Conservation (phyloP, 2,329 filamentous ascomycete genomes). For the Graphilbum fragrans region DNA sequence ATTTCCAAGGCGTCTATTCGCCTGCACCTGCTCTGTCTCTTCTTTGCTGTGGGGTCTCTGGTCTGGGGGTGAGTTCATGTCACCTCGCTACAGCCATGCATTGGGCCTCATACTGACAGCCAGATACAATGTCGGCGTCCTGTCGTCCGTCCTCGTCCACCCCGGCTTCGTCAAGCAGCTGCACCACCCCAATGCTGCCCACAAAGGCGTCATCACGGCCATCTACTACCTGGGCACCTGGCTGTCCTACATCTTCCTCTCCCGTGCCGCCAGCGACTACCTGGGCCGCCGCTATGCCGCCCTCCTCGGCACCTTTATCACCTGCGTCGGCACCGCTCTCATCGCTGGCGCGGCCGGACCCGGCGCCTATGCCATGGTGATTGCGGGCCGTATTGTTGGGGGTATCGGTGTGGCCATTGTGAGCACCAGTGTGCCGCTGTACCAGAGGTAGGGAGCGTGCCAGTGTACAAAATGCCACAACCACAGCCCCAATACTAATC, state of each 20-base stretch:
- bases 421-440: constrained; percentile 43
- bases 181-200: constrained; percentile 27
- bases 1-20: not conserved
- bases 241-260: constrained; percentile 40
- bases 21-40: not conserved
- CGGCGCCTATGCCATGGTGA: constrained; percentile 32
- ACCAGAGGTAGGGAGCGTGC: constrained; percentile 40
- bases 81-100: not conserved
- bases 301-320: constrained; percentile 30
- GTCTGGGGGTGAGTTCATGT: no score
- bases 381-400: constrained; percentile 36
- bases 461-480: no score
- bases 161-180: constrained; percentile 38
- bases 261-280: constrained; percentile 36
- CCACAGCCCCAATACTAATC: not conserved
- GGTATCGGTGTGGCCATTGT: constrained; percentile 42
- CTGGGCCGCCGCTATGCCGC: constrained; percentile 40
- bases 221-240: constrained; percentile 48
- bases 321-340: constrained; percentile 34
- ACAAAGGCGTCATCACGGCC: constrained; percentile 39
- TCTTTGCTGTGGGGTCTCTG: not conserved
- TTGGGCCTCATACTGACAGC: not conserved
- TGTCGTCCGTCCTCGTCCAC: constrained; percentile 43
- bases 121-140: constrained; percentile 45
- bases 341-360: constrained; percentile 30